A percentile compares a stretch with the other conserved stretches of the same genome.
These are phyloP conservation scores for Fusarium hainanense DNA, from an alignment of 2,329 filamentous ascomycete species.

Conservation along the genomic window DNA sequence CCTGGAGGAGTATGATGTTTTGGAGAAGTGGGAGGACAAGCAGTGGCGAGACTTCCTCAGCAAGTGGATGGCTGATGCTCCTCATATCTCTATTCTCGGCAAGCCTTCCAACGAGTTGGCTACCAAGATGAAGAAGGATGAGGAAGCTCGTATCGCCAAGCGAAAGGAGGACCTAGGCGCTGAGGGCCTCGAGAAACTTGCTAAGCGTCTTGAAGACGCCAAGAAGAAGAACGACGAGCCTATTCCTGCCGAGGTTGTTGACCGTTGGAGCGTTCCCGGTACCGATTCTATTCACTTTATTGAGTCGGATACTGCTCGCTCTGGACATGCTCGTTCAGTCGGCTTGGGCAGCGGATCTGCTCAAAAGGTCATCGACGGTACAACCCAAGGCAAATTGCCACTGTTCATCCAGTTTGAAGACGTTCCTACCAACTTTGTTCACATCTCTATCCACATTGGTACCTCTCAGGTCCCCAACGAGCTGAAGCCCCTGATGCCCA, in stretches of 20 bases:
- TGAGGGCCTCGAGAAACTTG: conserved; percentile 81
- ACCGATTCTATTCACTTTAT: conserved; percentile 97
- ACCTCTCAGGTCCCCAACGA: conserved; percentile 82
- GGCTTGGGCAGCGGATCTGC: conserved; percentile 75
- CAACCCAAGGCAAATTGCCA: conserved; percentile 70
- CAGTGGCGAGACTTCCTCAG: conserved; percentile 86
- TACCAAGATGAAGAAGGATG: conserved; percentile 82
- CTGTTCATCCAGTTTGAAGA: conserved; percentile 98
- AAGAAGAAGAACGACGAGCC: conserved; percentile 89
- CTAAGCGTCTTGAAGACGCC: conserved; percentile 80
- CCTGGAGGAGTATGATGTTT: conserved; percentile 70
- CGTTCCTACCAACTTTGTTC: conserved; percentile 91
- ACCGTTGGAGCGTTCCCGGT: conserved; percentile 82
- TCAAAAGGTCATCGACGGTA: conserved; percentile 80
- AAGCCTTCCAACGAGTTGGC: conserved; percentile 85
- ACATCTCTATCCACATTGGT: conserved; percentile 82
- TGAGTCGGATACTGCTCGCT: conserved; percentile 83
- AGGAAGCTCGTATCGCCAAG: conserved; percentile 80
- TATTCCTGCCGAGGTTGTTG: conserved; percentile 84
- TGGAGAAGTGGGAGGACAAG: conserved; percentile 83
- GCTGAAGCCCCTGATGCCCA: conserved; percentile 82
- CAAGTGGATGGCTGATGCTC: conserved; percentile 86
- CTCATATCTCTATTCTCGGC: conserved; percentile 88
- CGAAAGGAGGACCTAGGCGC: conserved; percentile 83
- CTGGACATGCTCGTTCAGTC: conserved; percentile 78